These are phyloP conservation scores for Polytrichum formosum DNA, from an alignment of 225 moss, liverwort and hornwort genomes.

Conservation along the genomic window DNA sequence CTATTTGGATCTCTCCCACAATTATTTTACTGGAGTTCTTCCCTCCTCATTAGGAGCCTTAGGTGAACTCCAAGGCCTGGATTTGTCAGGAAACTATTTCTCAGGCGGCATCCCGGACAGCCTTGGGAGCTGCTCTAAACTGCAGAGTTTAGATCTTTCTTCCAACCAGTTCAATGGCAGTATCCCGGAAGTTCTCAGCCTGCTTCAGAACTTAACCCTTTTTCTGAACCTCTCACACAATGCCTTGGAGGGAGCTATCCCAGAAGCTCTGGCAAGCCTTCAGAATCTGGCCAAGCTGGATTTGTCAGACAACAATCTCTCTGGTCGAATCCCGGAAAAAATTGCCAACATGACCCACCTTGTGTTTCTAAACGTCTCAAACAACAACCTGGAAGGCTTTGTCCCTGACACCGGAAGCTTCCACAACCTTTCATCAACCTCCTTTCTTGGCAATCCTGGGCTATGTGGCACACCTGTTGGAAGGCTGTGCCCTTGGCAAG, in stretches of 20 bases:
- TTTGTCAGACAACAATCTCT: conserved; percentile 39
- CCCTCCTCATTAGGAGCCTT: conserved; percentile 31
- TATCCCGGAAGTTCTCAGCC: conserved; percentile 30
- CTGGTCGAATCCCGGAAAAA: conserved; percentile 32
- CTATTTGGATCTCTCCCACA: conserved; percentile 39
- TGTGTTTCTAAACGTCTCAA: conserved; percentile 40
- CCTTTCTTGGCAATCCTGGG: conserved; percentile 39
- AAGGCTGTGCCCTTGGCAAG: conserved; percentile 16
- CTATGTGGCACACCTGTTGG: conserved; percentile 39
- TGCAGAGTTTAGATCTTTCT: conserved; percentile 42
- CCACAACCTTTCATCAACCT: conserved; percentile 15
- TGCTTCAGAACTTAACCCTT: conserved; percentile 22
- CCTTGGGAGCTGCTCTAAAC: conserved; percentile 34
- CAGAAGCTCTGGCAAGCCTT: conserved; percentile 24
- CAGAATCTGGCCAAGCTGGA: conserved; percentile 34
- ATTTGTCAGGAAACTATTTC: conserved; percentile 39
- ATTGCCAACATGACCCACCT: conserved; percentile 37
- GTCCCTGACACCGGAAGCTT: conserved; percentile 40
- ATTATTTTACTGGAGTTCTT: conserved; percentile 30
- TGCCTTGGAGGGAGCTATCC: conserved; percentile 33
- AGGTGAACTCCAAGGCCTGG: conserved; percentile 25
- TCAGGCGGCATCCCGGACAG: conserved; percentile 32
- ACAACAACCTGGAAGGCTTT: conserved; percentile 36
- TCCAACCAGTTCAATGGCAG: conserved; percentile 38
- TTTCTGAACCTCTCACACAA: conserved; percentile 39